phyloP scores from a whole-genome alignment of 2,329 filamentous ascomycete species.

The Aspergillus tamarii region DNA sequence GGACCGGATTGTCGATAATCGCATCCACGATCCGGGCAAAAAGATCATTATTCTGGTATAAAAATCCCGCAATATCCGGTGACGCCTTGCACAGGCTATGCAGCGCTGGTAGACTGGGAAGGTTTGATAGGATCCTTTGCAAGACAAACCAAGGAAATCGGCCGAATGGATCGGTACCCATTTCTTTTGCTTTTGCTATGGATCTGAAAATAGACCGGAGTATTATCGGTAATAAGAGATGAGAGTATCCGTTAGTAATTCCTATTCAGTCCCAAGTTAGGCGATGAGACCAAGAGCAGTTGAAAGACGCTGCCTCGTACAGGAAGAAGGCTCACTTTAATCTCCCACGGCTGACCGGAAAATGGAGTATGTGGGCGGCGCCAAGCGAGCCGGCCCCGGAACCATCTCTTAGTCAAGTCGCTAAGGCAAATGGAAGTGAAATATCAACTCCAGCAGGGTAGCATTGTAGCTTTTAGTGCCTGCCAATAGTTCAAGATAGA shows the following conservation, averaged over 20 bases:
- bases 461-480: too few relatives aligned
- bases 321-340: too few relatives aligned
- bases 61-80: constrained; percentile 9
- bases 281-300: neutral
- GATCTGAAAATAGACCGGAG: neutral
- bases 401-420: too few relatives aligned
- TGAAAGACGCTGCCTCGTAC: too few relatives aligned
- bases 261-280: neutral
- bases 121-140: constrained; percentile 10
- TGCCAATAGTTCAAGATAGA: neutral
- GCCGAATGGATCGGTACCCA: constrained; percentile 11
- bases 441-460: too few relatives aligned
- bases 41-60: constrained; percentile 7
- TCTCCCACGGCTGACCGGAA: too few relatives aligned
- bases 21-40: constrained; percentile 10
- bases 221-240: neutral
- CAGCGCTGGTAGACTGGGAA: constrained; percentile 8
- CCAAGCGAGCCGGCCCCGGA: too few relatives aligned
- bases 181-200: neutral
- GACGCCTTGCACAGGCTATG: constrained; percentile 12
- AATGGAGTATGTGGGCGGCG: too few relatives aligned
- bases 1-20: constrained; percentile 6
- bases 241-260: neutral
- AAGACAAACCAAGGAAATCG: constrained; percentile 14
- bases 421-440: too few relatives aligned